phyloP scores from a whole-genome alignment of 148 eudicot genomes.

The Heliosperma pusillum region DNA sequence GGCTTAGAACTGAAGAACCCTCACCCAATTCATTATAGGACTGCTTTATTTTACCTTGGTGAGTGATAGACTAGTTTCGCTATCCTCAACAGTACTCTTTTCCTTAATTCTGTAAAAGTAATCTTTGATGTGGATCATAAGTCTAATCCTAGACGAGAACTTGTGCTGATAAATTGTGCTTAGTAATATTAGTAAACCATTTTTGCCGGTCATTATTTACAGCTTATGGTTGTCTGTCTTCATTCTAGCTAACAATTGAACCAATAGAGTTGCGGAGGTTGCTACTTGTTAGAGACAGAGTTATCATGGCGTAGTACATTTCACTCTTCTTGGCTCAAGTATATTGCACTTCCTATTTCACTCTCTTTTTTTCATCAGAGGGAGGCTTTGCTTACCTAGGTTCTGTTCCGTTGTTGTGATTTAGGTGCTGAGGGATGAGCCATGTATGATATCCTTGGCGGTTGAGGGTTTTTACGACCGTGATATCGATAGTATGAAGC shows the following conservation, averaged over 20 bases:
- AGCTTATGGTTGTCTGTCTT: background rate
- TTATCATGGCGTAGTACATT: background rate
- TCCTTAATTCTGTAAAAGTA: no score
- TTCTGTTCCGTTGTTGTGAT: background rate
- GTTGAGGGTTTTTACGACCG: slow-evolving; percentile 91
- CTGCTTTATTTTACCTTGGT: background rate
- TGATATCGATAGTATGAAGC: slow-evolving; percentile 84
- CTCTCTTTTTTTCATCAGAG: background rate
- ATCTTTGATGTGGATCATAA: no score
- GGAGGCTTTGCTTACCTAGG: background rate
- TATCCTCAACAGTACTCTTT: no score
- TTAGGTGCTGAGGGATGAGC: slow-evolving; percentile 69
- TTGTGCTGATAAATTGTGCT: background rate
- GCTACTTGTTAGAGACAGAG: background rate
- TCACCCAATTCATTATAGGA: background rate
- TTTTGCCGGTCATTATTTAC: background rate
- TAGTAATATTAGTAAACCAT: no score
- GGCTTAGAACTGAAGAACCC: background rate
- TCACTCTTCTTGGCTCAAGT: background rate
- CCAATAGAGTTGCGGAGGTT: background rate
- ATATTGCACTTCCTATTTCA: background rate
- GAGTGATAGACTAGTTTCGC: background rate
- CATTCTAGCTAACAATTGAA: background rate
- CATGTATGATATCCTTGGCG: slow-evolving; percentile 57
- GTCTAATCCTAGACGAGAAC: background rate